Evolutionary conservation across 495 filamentous ascomycete genomes (phyloP).

Genomic region (Astrothelium macrocarpum): DNA sequence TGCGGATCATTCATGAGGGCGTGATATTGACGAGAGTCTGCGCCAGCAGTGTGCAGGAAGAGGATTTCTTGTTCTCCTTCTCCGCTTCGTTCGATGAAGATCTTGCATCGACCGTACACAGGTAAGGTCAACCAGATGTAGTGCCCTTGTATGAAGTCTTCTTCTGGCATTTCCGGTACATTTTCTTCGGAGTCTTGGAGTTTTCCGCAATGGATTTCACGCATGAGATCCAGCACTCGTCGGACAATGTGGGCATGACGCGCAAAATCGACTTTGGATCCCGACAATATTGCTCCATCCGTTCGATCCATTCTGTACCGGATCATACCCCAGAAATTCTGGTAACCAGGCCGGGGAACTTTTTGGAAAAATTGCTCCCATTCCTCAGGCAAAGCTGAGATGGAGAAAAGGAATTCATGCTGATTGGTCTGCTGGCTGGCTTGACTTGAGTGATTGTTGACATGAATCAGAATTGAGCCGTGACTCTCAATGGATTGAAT

Average conservation of each 20-base stretch:
- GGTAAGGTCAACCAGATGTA: conserved; percentile 34
- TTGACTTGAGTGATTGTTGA: conserved; percentile 15
- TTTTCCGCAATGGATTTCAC: conserved; percentile 31
- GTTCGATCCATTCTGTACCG: conserved; percentile 36
- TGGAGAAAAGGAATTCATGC: conserved; percentile 23
- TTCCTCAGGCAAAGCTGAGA: conserved; percentile 33
- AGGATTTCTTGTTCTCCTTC: conserved; percentile 33
- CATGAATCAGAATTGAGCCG: conserved; percentile 27
- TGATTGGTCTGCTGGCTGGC: conserved; percentile 14
- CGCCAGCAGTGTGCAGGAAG: conserved; percentile 35
- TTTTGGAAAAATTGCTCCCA: conserved; percentile 35
- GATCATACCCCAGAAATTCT: conserved; percentile 33
- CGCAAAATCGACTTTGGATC: conserved; percentile 29
- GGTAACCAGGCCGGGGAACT: conserved; percentile 29
- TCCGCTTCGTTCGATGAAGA: conserved; percentile 33
- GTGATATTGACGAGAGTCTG: conserved; percentile 33
- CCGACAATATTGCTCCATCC: conserved; percentile 30
- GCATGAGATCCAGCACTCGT: conserved; percentile 31
- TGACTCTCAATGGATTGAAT: conserved; percentile 30
- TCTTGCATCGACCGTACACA: conserved; percentile 32
- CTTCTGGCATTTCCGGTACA: conserved; percentile 20
- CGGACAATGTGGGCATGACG: conserved; percentile 34
- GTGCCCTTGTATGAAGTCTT: conserved; percentile 30
- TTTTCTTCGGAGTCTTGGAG: conserved; percentile 20
- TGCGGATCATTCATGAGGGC: conserved; percentile 33